Percentiles rank a stretch among this genome's conserved stretches.
These are phyloP conservation scores for Tremellales sp. DNA, from an alignment of 1,284 basidiomycete species.

Conservation along the genomic window DNA sequence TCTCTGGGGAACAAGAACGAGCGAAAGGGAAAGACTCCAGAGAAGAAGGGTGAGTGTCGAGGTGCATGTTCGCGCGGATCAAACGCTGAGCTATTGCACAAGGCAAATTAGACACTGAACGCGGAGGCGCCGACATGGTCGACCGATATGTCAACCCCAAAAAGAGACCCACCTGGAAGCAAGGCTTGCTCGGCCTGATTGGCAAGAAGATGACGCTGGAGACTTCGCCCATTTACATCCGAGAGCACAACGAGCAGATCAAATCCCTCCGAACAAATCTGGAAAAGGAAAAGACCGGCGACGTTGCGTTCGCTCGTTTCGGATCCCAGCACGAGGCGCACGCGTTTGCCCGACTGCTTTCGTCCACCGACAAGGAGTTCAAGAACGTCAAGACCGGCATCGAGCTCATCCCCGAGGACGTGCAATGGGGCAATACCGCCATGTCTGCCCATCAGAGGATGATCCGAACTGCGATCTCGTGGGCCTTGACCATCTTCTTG, in stretches of 20 bases:
- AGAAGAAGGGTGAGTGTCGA: slow-evolving; percentile 43
- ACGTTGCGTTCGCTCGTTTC: slow-evolving; percentile 83
- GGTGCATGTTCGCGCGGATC: slow-evolving; percentile 7
- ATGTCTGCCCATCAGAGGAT: slow-evolving; percentile 55
- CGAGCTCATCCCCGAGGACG: slow-evolving; percentile 70
- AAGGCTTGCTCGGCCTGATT: slow-evolving; percentile 53
- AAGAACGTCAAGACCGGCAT: slow-evolving; percentile 56
- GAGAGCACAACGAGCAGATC: slow-evolving; percentile 51
- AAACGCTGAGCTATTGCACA: slow-evolving; percentile 17
- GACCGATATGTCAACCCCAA: slow-evolving; percentile 48
- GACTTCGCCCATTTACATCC: slow-evolving; percentile 53
- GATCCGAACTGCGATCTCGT: slow-evolving; percentile 51
- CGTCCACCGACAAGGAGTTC: slow-evolving; percentile 48
- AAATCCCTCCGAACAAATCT: slow-evolving; percentile 57
- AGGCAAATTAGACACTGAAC: slow-evolving; percentile 51
- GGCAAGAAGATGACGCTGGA: slow-evolving; percentile 55
- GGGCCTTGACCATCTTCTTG: slow-evolving; percentile 54
- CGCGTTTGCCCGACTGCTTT: slow-evolving; percentile 59
- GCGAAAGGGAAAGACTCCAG: slow-evolving; percentile 47
- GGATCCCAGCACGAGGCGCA: slow-evolving; percentile 62
- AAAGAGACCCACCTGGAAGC: slow-evolving; percentile 58
- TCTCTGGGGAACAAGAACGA: slow-evolving; percentile 66
- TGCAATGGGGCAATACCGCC: slow-evolving; percentile 76
- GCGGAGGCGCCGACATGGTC: slow-evolving; percentile 58
- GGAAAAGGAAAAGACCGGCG: slow-evolving; percentile 45